These are phyloP conservation scores for Coprinopsis marcescibilis DNA, from an alignment of 768 basidiomycete genomes.

Conservation along the genomic window DNA sequence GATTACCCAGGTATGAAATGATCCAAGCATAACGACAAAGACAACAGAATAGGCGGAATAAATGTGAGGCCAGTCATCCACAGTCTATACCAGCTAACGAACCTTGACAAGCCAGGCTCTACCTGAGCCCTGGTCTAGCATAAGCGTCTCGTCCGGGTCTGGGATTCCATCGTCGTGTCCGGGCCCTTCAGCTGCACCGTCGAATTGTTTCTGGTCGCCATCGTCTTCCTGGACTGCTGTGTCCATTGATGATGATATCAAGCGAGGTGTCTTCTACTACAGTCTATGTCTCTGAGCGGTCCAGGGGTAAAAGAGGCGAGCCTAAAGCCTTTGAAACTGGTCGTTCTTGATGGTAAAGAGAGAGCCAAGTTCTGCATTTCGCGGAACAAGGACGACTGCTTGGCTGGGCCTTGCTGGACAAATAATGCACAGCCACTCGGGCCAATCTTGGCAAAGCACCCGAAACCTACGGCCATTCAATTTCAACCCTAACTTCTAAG, in stretches of 20 bases:
- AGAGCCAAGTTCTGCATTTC: no score
- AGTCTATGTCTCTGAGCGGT: background rate
- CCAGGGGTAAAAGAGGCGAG: no score
- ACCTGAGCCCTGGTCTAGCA: conserved; percentile 69
- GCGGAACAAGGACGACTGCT: no score
- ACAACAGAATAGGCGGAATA: background rate
- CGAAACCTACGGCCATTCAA: no score
- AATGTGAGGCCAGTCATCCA: no score
- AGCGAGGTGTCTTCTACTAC: background rate
- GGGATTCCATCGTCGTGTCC: conserved; percentile 62
- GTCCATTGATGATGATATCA: conserved; percentile 13
- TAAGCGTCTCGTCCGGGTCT: conserved; percentile 79
- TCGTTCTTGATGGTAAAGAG: no score
- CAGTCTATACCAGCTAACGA: no score
- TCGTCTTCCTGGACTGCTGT: conserved; percentile 42
- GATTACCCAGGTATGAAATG: conserved; percentile 1
- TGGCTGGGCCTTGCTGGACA: no score
- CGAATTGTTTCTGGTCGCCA: conserved; percentile 72
- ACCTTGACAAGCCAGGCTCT: conserved; percentile 87
- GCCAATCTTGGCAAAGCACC: no score
- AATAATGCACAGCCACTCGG: no score
- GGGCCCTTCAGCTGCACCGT: conserved; percentile 37
- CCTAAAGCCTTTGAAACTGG: no score
- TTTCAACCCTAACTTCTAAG: no score
- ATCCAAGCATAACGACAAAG: conserved; percentile 1